Evolutionary conservation across 2,329 filamentous ascomycete species (phyloP), one percentile per base, ranked within the genome.

Genomic region (Didymella pinodella): DNA sequence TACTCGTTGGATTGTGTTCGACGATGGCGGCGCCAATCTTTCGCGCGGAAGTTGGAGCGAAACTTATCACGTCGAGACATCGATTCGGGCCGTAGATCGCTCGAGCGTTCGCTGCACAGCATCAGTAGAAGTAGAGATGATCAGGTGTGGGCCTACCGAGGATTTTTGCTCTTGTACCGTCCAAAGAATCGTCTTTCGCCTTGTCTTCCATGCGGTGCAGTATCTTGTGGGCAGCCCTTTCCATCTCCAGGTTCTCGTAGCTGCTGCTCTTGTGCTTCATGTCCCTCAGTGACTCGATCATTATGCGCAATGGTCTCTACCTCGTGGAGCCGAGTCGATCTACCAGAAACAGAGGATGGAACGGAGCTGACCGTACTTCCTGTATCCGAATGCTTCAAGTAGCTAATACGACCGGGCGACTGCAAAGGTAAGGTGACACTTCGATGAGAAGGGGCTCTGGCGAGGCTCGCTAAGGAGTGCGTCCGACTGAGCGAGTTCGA

Each of bases 51-150:
- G 69, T 71, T 48, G 67, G 67, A 25, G 71, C 69, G 68, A 69
- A 76, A 61, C 69, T 75, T 66, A 77, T 70, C 54, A 75, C 64
- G 65, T 77, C 74, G 65, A 77, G 71, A 64, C 62, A 66, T 36
- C 74, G 73, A 60, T 67, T 71, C 48, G 71, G 59, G 32, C 74
- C 74, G 66, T 76, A 77, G 50, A 77, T 75, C 32, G 72, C 64
- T 60, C 66, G 63, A 38, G 74, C 74, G 62, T 76, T 77, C 61
- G 73, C 72, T 73, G 41, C 1, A 8, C 25, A 11, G 25, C 8
- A 7, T 58, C 26, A 64, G 43, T 28, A 26, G 4, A 5, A 4
- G 16, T 7, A 2, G 16, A 4, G 16, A 20, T 12, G 2, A 2
- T 10, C 7, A 11, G 3, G 8, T 16, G 16, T 12, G 20, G 4